Percentiles rank a stretch among this genome's conserved stretches.
Evolutionary conservation across 1,284 basidiomycete genomes (phyloP).

Genomic region (Leucoagaricus sp.): DNA sequence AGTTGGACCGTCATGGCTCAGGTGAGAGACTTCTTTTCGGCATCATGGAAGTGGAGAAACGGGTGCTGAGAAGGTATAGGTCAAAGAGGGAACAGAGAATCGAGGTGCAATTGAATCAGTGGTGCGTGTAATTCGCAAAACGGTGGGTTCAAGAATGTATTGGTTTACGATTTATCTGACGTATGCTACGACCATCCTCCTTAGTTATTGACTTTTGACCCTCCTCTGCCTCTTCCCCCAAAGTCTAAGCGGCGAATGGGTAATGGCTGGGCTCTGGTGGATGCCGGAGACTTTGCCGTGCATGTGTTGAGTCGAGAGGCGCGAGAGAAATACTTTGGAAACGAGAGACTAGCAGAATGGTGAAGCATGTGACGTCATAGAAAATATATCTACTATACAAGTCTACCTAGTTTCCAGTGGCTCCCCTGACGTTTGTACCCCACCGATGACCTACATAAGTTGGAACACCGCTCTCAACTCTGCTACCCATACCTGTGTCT

Average conservation of each 20-base stretch:
- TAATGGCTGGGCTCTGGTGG: slow-evolving; percentile 81
- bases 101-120: slow-evolving; percentile 74
- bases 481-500: background rate
- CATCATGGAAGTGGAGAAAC: background rate
- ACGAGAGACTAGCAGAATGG: slow-evolving; percentile 24
- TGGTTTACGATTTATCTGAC: slow-evolving; percentile 13
- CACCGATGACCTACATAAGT: slow-evolving; percentile 3
- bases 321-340: slow-evolving; percentile 61
- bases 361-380: slow-evolving; percentile 11
- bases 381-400: background rate
- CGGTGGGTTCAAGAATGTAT: slow-evolving; percentile 41
- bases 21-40: slow-evolving; percentile 34
- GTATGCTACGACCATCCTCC: background rate
- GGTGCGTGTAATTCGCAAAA: slow-evolving; percentile 64
- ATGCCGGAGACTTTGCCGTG: slow-evolving; percentile 75
- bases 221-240: slow-evolving; percentile 56
- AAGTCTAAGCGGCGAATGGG: slow-evolving; percentile 58
- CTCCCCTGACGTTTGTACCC: slow-evolving; percentile 3
- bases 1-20: slow-evolving; percentile 73
- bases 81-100: slow-evolving; percentile 80
- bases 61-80: slow-evolving; percentile 37
- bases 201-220: slow-evolving; percentile 43
- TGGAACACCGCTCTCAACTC: background rate
- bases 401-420: background rate
- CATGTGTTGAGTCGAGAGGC: slow-evolving; percentile 68